Base-by-base conservation (phyloP, 257 asterid genomes). In the Solanum phureja region DNA sequence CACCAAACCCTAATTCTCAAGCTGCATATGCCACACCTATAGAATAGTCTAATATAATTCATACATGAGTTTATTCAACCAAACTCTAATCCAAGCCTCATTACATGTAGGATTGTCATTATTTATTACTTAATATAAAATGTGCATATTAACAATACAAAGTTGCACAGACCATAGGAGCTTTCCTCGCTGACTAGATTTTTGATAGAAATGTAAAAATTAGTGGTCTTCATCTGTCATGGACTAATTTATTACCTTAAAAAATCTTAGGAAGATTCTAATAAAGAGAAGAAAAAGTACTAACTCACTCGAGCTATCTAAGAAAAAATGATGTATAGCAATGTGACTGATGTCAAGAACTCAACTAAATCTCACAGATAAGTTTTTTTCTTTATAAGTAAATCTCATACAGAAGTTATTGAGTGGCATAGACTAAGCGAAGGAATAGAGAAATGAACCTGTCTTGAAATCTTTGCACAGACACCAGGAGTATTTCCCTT, bases 401-500 rank as follows among this genome's bases (percentile, higher is more conserved):
- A 82, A 82, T 31, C 69, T 81, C 44, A 49, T 31, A 49, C 42
- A 49, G 71, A 6, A 82, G 8, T 18, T 9, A 31, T 29, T 52
- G 64, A 46, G 44, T 82, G 69, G 71, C 44, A 49, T 49, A 82
- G 27, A 18, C 34, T 49, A 49, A 31, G 34, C 4, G 31, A 29
- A 29, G 60, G 35, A 76, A 82, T 10, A 29, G 44, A 82, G 37
- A 82, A 82, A 82, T 82, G 8, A 84, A 95, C 99, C 99, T 96
- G 99, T 93, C 98, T 92, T 42, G 99, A 94, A 79, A 96, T 95
- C 92, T 96, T 96, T 23, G 98, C 94, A 91, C 97, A 95, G 86
- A 95, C 98, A 90, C 96, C 98, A 86, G 95, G 95, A 86, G 97
- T 95, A 92, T 94, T 97, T 29, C 98, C 98, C 92, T 97, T 97